Evolutionary conservation across 768 basidiomycete species (phyloP).

Genomic region (Serendipita sp.): DNA sequence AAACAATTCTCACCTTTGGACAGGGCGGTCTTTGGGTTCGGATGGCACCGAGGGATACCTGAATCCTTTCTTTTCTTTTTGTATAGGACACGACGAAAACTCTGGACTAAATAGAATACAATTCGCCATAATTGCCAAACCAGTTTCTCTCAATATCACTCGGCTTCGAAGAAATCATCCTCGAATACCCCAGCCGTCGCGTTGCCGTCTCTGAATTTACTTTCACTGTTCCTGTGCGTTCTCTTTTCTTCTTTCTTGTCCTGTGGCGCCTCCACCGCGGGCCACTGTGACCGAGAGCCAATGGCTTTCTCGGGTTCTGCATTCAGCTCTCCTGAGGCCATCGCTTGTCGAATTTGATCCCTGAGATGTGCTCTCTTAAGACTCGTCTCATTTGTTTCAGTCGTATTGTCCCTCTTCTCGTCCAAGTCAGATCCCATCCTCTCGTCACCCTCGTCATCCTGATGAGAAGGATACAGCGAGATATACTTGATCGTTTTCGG

Average conservation of each 20-base stretch:
- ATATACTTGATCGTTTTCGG: slow-evolving; percentile 80
- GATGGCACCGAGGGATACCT: background rate
- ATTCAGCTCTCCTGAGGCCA: slow-evolving; percentile 44
- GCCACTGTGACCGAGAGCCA: background rate
- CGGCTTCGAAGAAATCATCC: slow-evolving; percentile 1
- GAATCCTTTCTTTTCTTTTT: background rate
- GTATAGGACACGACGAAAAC: background rate
- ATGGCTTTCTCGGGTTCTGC: slow-evolving; percentile 41
- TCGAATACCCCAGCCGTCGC: background rate
- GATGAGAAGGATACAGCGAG: slow-evolving; percentile 61
- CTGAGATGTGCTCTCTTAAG: slow-evolving; percentile 43
- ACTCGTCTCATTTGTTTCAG: slow-evolving; percentile 25
- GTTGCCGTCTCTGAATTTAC: background rate
- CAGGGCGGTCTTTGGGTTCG: slow-evolving; percentile 15
- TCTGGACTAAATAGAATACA: no score
- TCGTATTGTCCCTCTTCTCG: slow-evolving; percentile 14
- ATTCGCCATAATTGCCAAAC: no score
- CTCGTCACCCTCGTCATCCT: slow-evolving; percentile 14
- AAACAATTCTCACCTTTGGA: background rate
- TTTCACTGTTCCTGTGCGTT: background rate
- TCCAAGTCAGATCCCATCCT: no score
- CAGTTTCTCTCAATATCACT: background rate
- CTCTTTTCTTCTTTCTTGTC: background rate
- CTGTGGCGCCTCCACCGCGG: background rate
- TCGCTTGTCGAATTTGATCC: slow-evolving; percentile 38